These are phyloP conservation scores for Blastocystis hominis DNA, from an alignment of 352 stramenopile genomes.

Conservation along the genomic window DNA sequence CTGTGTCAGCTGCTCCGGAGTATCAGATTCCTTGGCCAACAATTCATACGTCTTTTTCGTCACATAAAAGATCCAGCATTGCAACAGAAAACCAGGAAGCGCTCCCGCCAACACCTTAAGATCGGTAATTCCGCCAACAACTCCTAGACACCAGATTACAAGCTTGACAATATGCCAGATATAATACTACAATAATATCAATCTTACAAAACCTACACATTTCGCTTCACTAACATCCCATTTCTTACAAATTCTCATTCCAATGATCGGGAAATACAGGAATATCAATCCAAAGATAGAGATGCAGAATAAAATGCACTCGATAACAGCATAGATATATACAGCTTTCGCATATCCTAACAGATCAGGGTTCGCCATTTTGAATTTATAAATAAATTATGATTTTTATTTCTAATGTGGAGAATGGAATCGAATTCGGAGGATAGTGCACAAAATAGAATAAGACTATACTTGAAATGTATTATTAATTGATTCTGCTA, in stretches of 20 bases:
- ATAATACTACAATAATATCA: not conserved
- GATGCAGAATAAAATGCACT: not conserved
- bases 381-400: no score
- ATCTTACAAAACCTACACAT: slow-evolving; percentile 4
- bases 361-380: not conserved
- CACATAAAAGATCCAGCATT: not conserved
- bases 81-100: not conserved
- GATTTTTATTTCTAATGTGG: no score
- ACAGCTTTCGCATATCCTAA: slow-evolving; percentile 30
- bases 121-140: not conserved
- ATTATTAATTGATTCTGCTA: no score
- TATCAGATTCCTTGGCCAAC: not conserved
- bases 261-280: slow-evolving; percentile 15
- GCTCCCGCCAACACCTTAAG: not conserved
- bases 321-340: not conserved
- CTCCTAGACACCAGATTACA: not conserved
- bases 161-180: not conserved
- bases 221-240: not conserved
- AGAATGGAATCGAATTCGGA: no score
- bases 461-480: no score
- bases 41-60: not conserved
- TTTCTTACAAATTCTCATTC: not conserved
- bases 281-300: slow-evolving; percentile 33
- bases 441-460: no score
- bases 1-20: no score